phyloP scores from a whole-genome alignment of 2,329 filamentous ascomycete genomes.

The Didymellaceae sp. region DNA sequence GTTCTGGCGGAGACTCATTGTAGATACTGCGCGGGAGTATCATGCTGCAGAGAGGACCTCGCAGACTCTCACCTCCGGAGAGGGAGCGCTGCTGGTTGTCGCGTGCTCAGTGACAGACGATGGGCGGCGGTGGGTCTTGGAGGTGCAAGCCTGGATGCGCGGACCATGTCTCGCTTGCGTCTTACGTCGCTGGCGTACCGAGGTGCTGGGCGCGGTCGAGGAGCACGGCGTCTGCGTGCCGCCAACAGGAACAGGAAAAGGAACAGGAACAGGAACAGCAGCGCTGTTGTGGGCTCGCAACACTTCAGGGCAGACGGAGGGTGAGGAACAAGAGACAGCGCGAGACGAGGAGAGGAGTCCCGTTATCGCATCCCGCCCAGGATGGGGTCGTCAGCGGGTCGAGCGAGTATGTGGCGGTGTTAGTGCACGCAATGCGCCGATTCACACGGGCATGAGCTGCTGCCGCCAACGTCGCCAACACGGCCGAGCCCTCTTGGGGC shows the following conservation, averaged over 20 bases:
- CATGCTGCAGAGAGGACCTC: conserved; percentile 39
- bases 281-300: conserved; percentile 4
- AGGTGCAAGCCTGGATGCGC: conserved; percentile 33
- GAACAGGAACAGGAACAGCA: conserved; percentile 9
- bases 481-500: conserved; percentile 15
- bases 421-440: conserved; percentile 14
- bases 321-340: conserved; percentile 7
- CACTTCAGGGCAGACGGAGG: conserved; percentile 4
- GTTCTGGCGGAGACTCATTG: conserved; percentile 57
- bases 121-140: conserved; percentile 26
- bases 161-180: conserved; percentile 45
- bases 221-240: conserved; percentile 1
- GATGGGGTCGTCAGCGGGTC: conserved; percentile 18
- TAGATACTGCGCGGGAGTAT: conserved; percentile 52
- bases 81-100: conserved; percentile 47
- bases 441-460: conserved; percentile 4
- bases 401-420: conserved; percentile 17
- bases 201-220: conserved; percentile 21
- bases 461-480: conserved; percentile 19
- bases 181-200: conserved; percentile 38
- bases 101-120: conserved; percentile 38
- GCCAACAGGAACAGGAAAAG: too few species aligned
- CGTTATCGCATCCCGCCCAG: conserved; percentile 17
- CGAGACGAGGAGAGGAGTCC: conserved; percentile 15
- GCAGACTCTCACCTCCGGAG: conserved; percentile 50